Evolutionary conservation across 2,329 filamentous ascomycete species (phyloP), one percentile per base, ranked within the genome.

Genomic region (Talaromyces sp.): DNA sequence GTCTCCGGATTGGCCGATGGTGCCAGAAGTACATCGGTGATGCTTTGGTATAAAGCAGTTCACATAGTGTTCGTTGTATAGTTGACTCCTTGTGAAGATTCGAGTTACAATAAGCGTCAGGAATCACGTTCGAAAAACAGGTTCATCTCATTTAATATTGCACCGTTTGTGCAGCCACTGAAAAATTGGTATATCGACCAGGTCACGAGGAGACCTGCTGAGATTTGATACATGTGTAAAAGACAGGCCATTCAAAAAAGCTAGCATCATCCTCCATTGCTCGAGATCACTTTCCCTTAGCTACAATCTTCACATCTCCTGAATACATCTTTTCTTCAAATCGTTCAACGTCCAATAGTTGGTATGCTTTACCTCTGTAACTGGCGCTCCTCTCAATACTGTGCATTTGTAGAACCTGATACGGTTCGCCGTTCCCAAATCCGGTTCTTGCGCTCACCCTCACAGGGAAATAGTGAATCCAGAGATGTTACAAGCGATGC

Each of bases 1-100:
- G 13, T 19, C n/a, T 48, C 9, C 33, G 59, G 37, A 50, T 43
- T 31, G 59, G 57, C 8, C 57, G 57, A 33, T 60, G 57, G 57
- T 60, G 57, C n/a, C 37, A 60, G 37, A 60, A 60, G 41, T 60
- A 60, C n/a, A 60, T 60, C 31, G 57, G 57, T 19, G 16, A 60
- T 35, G 16, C 43, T 47, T 47, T 47, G 43, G n/a, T n/a, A 22
- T 47, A 47, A 47, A 22, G 43, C 16, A 22, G 43, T 47, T 47
- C n/a, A 19, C 43, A 47, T 47, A 22, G 9, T n/a, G 22, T 22
- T 47, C 43, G 43, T 47, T 22, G 43, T 47, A 47, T 22, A 47
- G 16, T 47, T 47, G 43, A 47, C 3, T 22, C 9, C 9, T 47
- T 13, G 43, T 47, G 22, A n/a, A 47, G 22, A 47, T 7, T 47